Conservation (phyloP, 164 flowering plant species). For the Aristolochia californica region DNA sequence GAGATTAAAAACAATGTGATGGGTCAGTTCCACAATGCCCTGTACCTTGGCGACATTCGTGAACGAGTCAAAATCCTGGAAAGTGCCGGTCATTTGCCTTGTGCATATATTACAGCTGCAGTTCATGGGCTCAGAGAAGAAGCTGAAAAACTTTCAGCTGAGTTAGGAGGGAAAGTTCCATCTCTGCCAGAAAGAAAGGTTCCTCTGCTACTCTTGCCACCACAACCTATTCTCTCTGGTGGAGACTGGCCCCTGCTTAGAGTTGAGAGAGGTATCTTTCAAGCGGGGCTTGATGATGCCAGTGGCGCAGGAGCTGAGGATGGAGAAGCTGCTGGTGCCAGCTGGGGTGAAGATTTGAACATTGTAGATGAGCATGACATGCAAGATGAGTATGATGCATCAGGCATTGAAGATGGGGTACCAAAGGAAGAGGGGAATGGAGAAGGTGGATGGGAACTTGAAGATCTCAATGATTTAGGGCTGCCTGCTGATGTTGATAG, state of each 20-base stretch:
- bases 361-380: slow-evolving; percentile 46
- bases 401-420: slow-evolving; percentile 47
- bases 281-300: slow-evolving; percentile 58
- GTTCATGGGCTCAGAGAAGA: slow-evolving; percentile 67
- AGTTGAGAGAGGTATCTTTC: slow-evolving; percentile 78
- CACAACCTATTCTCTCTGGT: slow-evolving; percentile 55
- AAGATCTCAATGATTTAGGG: slow-evolving; percentile 31
- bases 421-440: slow-evolving; percentile 50
- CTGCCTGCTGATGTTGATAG: slow-evolving; percentile 54
- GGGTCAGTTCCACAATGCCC: slow-evolving; percentile 91
- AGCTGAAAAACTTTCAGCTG: slow-evolving; percentile 52
- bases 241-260: slow-evolving; percentile 73
- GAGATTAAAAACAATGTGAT: slow-evolving; percentile 84
- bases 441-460: slow-evolving; percentile 71
- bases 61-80: slow-evolving; percentile 81
- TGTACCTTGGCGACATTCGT: slow-evolving; percentile 74
- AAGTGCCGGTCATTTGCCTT: slow-evolving; percentile 77
- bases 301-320: slow-evolving; percentile 37
- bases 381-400: slow-evolving; percentile 48
- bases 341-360: slow-evolving; percentile 81
- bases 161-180: slow-evolving; percentile 68
- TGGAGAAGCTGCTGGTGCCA: slow-evolving; percentile 53
- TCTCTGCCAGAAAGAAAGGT: slow-evolving; percentile 35
- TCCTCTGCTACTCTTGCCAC: slow-evolving; percentile 68
- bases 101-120: slow-evolving; percentile 74